Percentiles rank a stretch among this genome's conserved stretches.
These are phyloP conservation scores for Anthostomella pinea DNA, from an alignment of 2,329 filamentous ascomycete genomes.

Conservation along the genomic window DNA sequence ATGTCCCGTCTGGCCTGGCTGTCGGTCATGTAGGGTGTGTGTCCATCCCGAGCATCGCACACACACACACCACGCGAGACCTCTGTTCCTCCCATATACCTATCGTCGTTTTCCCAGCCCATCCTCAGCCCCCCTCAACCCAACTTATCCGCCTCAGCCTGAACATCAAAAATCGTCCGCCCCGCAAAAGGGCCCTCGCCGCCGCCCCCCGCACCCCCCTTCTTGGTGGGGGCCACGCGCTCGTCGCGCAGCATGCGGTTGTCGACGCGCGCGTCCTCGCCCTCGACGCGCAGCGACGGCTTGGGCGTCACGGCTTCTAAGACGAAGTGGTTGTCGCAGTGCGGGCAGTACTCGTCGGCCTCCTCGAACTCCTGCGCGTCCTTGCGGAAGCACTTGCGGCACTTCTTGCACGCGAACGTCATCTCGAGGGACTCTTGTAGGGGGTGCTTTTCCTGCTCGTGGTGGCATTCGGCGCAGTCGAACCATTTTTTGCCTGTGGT, in stretches of 20 bases:
- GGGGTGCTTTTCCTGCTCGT: constrained; percentile 72
- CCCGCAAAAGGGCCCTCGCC: no score
- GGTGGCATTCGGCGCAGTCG: constrained; percentile 94
- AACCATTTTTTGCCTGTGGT: constrained; percentile 87
- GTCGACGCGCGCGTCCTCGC: constrained; percentile 84
- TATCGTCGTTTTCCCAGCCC: neutral
- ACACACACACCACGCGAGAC: no score
- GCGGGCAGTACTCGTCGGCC: constrained; percentile 96
- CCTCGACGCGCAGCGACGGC: constrained; percentile 80
- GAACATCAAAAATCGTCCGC: constrained; percentile 72
- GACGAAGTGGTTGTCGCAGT: constrained; percentile 98
- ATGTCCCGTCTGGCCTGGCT: no score
- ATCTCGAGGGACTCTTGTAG: constrained; percentile 81
- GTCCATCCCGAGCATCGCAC: no score
- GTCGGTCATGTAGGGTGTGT: no score
- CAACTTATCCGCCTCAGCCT: constrained; percentile 70
- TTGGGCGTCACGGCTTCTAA: constrained; percentile 84
- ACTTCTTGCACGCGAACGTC: constrained; percentile 97
- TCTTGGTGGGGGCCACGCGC: no score
- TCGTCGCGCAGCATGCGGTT: constrained; percentile 92
- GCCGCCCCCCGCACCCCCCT: no score
- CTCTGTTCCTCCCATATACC: no score
- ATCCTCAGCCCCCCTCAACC: constrained; percentile 47
- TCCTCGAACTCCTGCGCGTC: constrained; percentile 91
- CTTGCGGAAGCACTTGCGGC: constrained; percentile 96